phyloP scores from a whole-genome alignment of 2,329 filamentous ascomycete genomes.

The Nemania bipapillata region DNA sequence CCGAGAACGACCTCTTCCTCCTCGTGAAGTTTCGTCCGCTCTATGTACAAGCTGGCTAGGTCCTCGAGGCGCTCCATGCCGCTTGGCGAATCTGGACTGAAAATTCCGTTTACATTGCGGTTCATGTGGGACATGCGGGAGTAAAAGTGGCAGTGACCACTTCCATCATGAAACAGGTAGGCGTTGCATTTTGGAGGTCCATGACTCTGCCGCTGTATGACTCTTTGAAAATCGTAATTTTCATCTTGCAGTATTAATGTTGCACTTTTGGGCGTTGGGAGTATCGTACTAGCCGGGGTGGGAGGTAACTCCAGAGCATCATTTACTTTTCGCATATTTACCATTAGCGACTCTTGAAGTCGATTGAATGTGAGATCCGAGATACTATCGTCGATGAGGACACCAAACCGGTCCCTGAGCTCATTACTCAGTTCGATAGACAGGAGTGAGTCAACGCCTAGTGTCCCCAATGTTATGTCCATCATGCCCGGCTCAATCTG shows the following conservation, averaged over 20 bases:
- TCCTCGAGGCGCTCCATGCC: conserved; percentile 34
- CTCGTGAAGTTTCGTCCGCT: conserved; percentile 28
- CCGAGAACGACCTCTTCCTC: conserved; percentile 51
- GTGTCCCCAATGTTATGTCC: conserved; percentile 30
- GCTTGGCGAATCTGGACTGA: conserved; percentile 11
- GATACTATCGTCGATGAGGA: conserved; percentile 38
- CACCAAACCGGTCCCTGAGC: conserved; percentile 40
- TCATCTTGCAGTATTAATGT: neutral
- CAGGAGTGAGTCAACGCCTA: conserved; percentile 47
- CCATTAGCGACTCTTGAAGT: conserved; percentile 2
- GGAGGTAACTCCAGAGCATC: neutral
- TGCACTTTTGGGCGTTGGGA: neutral
- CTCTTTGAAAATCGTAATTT: conserved; percentile 7
- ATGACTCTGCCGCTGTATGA: conserved; percentile 18
- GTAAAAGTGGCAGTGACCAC: conserved; percentile 34
- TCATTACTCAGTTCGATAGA: conserved; percentile 44
- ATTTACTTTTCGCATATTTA: neutral
- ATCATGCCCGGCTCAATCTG: conserved; percentile 35
- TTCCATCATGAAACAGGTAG: conserved; percentile 37
- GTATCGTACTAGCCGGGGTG: neutral
- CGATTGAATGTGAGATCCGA: conserved; percentile 32
- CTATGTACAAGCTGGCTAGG: conserved; percentile 39
- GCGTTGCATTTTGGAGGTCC: neutral
- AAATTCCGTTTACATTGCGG: conserved; percentile 29
- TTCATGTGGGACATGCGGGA: conserved; percentile 25